These are phyloP conservation scores for Nicotiana rustica DNA, from an alignment of 305 asterid genomes.

Conservation along the genomic window DNA sequence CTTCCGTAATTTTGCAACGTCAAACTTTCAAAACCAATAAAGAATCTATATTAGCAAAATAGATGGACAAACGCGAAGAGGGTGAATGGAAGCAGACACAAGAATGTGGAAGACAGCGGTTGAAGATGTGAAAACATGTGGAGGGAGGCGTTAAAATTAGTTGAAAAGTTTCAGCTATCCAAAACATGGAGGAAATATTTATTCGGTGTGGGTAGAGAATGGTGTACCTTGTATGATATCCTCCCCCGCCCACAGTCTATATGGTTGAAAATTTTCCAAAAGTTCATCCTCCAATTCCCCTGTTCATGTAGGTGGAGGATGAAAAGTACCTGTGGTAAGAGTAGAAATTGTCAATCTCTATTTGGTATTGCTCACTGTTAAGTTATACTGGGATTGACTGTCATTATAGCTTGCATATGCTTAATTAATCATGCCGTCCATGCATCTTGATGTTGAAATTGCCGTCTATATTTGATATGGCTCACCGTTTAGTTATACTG, in stretches of 20 bases:
- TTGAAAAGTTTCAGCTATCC: neutral
- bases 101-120: slow-evolving; percentile 4
- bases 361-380: neutral
- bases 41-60: neutral
- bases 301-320: slow-evolving; percentile 7
- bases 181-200: neutral
- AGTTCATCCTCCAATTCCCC: slow-evolving; percentile 1
- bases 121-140: slow-evolving; percentile 11
- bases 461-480: neutral
- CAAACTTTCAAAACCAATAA: neutral
- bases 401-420: neutral
- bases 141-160: neutral
- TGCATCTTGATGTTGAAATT: neutral
- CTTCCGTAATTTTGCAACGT: neutral
- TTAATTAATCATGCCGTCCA: neutral
- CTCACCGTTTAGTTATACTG: neutral
- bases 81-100: neutral
- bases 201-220: neutral
- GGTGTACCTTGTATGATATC: neutral
- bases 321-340: neutral
- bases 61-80: neutral
- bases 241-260: neutral
- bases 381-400: neutral
- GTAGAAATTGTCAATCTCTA: neutral
- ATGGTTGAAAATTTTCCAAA: neutral